Conservation (phyloP, 2,329 filamentous ascomycete genomes). For the Fusarium neocosmosporiellum region DNA sequence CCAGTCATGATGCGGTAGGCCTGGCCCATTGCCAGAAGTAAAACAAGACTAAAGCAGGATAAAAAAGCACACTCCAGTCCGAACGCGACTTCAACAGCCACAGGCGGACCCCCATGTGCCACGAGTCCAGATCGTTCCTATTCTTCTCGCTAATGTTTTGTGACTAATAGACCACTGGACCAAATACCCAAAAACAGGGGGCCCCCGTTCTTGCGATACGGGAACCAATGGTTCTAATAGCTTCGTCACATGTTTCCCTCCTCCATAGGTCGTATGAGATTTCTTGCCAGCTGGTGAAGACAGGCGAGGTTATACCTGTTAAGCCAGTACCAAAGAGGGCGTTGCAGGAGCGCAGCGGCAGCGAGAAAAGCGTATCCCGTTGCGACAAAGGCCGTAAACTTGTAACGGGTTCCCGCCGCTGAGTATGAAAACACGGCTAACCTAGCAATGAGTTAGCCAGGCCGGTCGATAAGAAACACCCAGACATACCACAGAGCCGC, state of each 20-base stretch:
- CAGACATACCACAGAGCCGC: not conserved
- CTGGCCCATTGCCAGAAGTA: too few species aligned
- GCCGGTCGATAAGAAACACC: not conserved
- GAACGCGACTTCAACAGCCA: too few species aligned
- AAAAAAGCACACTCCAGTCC: too few species aligned
- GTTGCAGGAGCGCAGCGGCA: not conserved
- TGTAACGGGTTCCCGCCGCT: not conserved
- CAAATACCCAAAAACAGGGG: too few species aligned
- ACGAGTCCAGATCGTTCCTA: not conserved
- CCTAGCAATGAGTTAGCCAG: not conserved
- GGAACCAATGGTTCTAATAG: too few species aligned
- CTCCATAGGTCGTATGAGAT: not conserved
- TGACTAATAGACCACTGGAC: too few species aligned
- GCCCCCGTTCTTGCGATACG: too few species aligned
- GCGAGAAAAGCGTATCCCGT: fast-evolving
- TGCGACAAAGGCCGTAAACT: not conserved
- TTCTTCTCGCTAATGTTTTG: not conserved
- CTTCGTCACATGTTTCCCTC: too few species aligned
- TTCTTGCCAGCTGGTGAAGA: not conserved
- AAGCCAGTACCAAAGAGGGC: not conserved
- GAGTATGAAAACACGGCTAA: not conserved
- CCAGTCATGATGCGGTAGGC: not conserved
- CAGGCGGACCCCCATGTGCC: not conserved
- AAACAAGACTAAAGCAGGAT: too few species aligned
- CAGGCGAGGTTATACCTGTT: not conserved